phyloP scores from a whole-genome alignment of 108 stramenopile genomes.

The Aurantiochytrium sp. region DNA sequence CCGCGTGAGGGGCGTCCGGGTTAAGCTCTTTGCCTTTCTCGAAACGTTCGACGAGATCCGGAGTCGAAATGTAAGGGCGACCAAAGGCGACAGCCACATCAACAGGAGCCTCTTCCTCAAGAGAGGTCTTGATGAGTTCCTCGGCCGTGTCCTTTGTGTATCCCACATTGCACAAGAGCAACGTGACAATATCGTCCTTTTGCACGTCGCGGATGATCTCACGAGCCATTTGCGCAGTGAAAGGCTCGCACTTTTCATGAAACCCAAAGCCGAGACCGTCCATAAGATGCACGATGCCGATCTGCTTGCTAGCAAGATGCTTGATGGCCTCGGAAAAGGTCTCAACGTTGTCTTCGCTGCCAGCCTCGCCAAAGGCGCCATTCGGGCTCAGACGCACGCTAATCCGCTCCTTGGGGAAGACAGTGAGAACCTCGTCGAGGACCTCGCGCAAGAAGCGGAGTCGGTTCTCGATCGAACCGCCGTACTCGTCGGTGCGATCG shows the following conservation, averaged over 20 bases:
- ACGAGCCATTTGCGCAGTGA: conserved; percentile 39
- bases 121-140: conserved; percentile 50
- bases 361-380: conserved; percentile 58
- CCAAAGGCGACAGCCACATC: conserved; percentile 46
- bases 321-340: conserved; percentile 44
- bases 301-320: conserved; percentile 38
- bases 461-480: conserved; percentile 56
- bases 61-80: conserved; percentile 63
- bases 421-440: not conserved
- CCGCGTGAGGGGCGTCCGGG: conserved; percentile 25
- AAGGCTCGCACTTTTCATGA: conserved; percentile 39
- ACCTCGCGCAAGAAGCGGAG: conserved; percentile 54
- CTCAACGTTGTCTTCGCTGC: conserved; percentile 49
- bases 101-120: conserved; percentile 39
- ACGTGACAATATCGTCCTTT: conserved; percentile 31
- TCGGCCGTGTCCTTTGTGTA: conserved; percentile 57
- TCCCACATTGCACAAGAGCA: conserved; percentile 58
- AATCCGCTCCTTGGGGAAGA: conserved; percentile 44
- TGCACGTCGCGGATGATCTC: conserved; percentile 26
- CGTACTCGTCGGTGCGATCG: conserved; percentile 49
- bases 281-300: conserved; percentile 64
- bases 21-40: conserved; percentile 46
- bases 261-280: conserved; percentile 62
- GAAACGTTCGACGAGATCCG: conserved; percentile 64
- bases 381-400: conserved; percentile 63